Evolutionary conservation across 495 filamentous ascomycete genomes (phyloP).

Genomic region (Annulohypoxylon stygium): DNA sequence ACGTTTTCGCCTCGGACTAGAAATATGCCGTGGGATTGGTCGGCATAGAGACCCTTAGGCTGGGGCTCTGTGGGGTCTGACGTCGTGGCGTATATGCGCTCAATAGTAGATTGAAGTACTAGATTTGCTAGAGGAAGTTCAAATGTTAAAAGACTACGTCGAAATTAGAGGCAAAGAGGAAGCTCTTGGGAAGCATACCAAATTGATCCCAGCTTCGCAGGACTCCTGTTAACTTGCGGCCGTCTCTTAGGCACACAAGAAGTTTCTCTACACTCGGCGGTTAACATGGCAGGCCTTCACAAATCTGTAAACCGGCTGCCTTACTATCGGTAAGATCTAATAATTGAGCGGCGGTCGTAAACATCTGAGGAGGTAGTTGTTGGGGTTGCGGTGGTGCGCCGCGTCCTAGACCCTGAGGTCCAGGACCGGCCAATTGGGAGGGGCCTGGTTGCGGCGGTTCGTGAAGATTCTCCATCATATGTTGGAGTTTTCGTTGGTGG

Average conservation of each 20-base stretch:
- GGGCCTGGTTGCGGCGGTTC: slow-evolving; percentile 55
- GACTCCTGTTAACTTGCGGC: slow-evolving; percentile 91
- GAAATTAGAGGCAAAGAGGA: neutral
- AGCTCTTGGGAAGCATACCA: slow-evolving; percentile 67
- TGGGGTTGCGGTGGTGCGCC: slow-evolving; percentile 61
- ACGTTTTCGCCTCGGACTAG: slow-evolving; percentile 96
- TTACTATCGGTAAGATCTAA: slow-evolving; percentile 97
- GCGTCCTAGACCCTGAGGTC: slow-evolving; percentile 40
- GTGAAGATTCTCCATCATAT: slow-evolving; percentile 64
- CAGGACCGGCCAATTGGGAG: slow-evolving; percentile 32
- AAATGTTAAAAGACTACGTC: slow-evolving; percentile 12
- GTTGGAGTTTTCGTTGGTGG: slow-evolving; percentile 31
- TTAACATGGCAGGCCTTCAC: slow-evolving; percentile 24
- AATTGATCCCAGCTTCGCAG: slow-evolving; percentile 98
- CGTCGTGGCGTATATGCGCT: slow-evolving; percentile 78
- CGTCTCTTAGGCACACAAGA: slow-evolving; percentile 88
- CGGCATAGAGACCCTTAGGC: slow-evolving; percentile 74
- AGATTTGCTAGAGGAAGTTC: slow-evolving; percentile 78
- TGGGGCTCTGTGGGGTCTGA: slow-evolving; percentile 42
- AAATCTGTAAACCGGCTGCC: slow-evolving; percentile 47
- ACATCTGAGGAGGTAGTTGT: slow-evolving; percentile 89
- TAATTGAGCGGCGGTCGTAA: slow-evolving; percentile 95
- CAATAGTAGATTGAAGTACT: slow-evolving; percentile 90
- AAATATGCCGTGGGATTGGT: slow-evolving; percentile 84
- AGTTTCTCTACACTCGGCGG: slow-evolving; percentile 80